Evolutionary conservation across 768 basidiomycete genomes (phyloP), one percentile per base, ranked within the genome.

Genomic region (Lentinus brumalis): DNA sequence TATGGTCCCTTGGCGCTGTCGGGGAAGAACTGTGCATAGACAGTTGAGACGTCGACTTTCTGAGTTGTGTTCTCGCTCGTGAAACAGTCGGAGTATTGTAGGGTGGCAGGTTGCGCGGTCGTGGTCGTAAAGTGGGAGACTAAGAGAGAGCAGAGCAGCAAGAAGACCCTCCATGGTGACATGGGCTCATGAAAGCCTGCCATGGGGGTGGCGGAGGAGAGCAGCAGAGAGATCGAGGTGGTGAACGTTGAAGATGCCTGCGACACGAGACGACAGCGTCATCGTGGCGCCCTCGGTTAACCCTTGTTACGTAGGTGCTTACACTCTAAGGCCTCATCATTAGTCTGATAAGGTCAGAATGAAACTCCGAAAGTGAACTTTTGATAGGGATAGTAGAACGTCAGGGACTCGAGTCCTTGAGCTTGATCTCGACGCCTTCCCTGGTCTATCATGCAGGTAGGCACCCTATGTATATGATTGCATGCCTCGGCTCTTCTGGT

Each of bases 41-140:
- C 85, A 35, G 82, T 81, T 61, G 84, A 79, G 58, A 93, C 80
- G 35, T 83, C 77, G 74, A 92, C 79, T 71, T 87, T 89, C 72
- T 81, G 80, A 46, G 79, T 72, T 35, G 69, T 65, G 73, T 81
- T 81, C 29, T 57, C 55, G 59, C 81, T 79, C 29, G 76, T 70
- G 73, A 85, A 92, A 74, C 92, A 94, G 72, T 92, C 89, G n/a
- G 73, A 67, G 71, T 86, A 92, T 47, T 77, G 76, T 15, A 90
- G 73, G 0, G 80, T 79, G 29, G 87, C 85, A 2, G 89, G 89
- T 68, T 86, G 85, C 39, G 74, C 73, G 38, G 57, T 58, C 31
- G 67, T 61, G 9, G 59, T 42, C 50, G 67, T 60, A 2, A 65
- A 32, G 18, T 41, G 49, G 35, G 50, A 50, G 18, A 67, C 40